phyloP scores from a whole-genome alignment of 2,329 filamentous ascomycete species.

The Fusarium sublunatum region DNA sequence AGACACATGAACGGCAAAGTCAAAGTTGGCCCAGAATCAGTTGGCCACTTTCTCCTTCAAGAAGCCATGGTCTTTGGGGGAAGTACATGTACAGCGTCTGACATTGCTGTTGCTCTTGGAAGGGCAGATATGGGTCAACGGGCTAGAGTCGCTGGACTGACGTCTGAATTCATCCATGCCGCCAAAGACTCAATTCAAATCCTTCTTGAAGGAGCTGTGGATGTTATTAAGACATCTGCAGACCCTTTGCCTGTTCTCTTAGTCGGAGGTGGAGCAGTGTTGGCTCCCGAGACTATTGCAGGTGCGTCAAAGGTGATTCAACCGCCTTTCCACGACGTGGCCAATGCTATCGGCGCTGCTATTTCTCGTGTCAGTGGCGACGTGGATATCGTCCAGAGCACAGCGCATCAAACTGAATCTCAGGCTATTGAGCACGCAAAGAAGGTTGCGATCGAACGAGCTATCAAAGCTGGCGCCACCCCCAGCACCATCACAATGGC shows the following conservation, averaged over 20 bases:
- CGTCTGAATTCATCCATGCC: neutral
- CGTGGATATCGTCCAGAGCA: constrained; percentile 4
- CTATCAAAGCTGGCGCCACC: neutral
- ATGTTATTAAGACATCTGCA: constrained; percentile 14
- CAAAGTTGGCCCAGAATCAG: constrained; percentile 4
- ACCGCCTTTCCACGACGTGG: constrained; percentile 52
- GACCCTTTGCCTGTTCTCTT: neutral
- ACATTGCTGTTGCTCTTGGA: constrained; percentile 5
- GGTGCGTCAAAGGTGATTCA: constrained; percentile 51
- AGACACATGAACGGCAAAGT: constrained; percentile 46
- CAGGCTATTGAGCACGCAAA: constrained; percentile 1
- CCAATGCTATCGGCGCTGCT: constrained; percentile 62
- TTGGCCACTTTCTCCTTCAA: neutral
- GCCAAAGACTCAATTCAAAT: neutral
- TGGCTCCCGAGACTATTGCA: constrained; percentile 52
- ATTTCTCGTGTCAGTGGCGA: constrained; percentile 47
- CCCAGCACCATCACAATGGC: neutral
- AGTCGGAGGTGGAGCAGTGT: constrained; percentile 59
- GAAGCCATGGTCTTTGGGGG: constrained; percentile 15
- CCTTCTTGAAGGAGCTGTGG: neutral
- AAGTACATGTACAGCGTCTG: constrained; percentile 3
- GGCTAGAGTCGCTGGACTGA: neutral
- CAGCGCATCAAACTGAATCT: neutral
- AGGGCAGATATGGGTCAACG: constrained; percentile 7
- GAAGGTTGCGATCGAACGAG: neutral